Conservation (phyloP, 805 yeast species). For the Candida golubevii region DNA sequence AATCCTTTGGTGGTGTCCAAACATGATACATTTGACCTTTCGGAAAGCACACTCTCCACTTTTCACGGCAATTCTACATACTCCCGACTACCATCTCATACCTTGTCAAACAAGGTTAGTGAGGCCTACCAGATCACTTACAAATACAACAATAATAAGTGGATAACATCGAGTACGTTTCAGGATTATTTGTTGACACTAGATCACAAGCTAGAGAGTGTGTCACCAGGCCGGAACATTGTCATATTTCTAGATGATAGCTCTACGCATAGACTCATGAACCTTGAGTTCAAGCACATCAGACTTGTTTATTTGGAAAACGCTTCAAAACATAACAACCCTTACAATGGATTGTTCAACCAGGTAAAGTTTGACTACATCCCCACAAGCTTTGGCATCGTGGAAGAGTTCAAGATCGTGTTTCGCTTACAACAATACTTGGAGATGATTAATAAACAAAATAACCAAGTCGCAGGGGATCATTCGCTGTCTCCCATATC, state of each 20-base stretch:
- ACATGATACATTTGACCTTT: constrained; percentile 42
- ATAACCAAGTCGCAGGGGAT: constrained; percentile 3
- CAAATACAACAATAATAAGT: constrained; percentile 56
- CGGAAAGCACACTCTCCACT: constrained; percentile 22
- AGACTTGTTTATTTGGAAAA: constrained; percentile 35
- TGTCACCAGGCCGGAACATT: constrained; percentile 44
- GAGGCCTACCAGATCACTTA: constrained; percentile 50
- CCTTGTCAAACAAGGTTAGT: constrained; percentile 40
- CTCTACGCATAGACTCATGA: constrained; percentile 53
- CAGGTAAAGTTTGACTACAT: constrained; percentile 51
- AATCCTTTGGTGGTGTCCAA: constrained; percentile 60
- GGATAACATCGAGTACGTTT: constrained; percentile 60
- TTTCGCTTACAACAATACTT: constrained; percentile 56
- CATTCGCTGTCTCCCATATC: constrained; percentile 7
- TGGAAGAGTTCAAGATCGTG: constrained; percentile 55
- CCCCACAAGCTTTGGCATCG: constrained; percentile 62
- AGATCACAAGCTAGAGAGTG: constrained; percentile 52
- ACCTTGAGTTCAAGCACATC: constrained; percentile 35
- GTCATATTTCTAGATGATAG: constrained; percentile 57
- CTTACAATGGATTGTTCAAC: constrained; percentile 29
- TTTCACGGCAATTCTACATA: constrained; percentile 14
- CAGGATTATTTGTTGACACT: constrained; percentile 58
- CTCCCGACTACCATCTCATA: constrained; percentile 11
- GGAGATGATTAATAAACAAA: constrained; percentile 34
- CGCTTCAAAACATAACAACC: constrained; percentile 35